Base-by-base conservation (phyloP, 805 yeast genomes). In the Metschnikowia chrysomelidarum region DNA sequence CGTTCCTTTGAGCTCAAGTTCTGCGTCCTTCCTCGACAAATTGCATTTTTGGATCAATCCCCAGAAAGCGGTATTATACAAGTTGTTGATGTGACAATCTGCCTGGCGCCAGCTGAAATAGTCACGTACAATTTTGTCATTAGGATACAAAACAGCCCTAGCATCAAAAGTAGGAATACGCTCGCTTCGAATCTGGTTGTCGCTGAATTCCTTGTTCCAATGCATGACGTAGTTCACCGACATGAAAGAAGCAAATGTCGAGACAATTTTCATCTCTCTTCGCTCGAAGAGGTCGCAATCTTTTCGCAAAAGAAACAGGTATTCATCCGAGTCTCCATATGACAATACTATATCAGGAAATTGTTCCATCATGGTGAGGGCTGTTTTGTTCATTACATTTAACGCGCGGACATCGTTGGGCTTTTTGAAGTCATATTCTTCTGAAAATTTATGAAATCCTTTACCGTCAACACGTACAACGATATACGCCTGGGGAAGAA, bases 281-380 rank as follows among this genome's bases (percentile, higher is more conserved):
- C 98, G 67, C 46, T 89, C 95, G 52, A 82, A 91, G 41, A 91
- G 57, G 2, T 62, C 62, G n/a, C 93, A 78, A 20, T 67, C 67
- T 27, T 71, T 75, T 21, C 78, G 65, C 34, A 93, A 60, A 4
- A 91, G 73, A 57, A 91, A 91, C 10, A 91, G 82, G 56, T 84
- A 93, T 62, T 93, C 98, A 59, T 93, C 98, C 24, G 95, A 82
- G 51, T 93, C 98, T 0, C 98, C 98, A 55, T 83, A 93, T 0
- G 96, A 95, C 56, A 89, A 45, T 7, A 80, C 51, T 0, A 87
- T 72, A 44, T 93, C 98, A 7, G 83, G 76, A 25, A 87, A 75
- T 24, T 73, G 69, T 20, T 70, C 59, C 66, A 85, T 73, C 8
- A 88, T 71, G 30, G 75, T 72, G 41, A 56, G 49, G 0, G 98